Conservation (phyloP, 306 rosid genomes). For the Inga leiocalycina region DNA sequence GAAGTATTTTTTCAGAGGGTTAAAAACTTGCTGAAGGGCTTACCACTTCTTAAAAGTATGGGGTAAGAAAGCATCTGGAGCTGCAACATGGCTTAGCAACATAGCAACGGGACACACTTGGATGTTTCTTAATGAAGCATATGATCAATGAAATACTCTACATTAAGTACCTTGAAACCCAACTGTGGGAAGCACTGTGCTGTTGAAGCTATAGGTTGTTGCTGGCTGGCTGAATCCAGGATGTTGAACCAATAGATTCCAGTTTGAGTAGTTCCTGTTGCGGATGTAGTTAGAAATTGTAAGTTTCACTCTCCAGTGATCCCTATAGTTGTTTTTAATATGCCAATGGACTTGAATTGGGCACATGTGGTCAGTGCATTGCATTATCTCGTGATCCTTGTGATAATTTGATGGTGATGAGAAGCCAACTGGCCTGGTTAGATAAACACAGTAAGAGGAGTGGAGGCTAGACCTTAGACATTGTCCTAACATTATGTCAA, state of each 20-base stretch:
- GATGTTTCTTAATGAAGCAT: conserved; percentile 16
- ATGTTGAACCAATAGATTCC: conserved; percentile 81
- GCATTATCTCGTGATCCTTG: conserved; percentile 21
- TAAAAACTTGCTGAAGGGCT: neutral
- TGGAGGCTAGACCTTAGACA: neutral
- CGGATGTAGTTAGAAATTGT: conserved; percentile 72
- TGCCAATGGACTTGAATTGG: conserved; percentile 87
- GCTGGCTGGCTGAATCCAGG: conserved; percentile 56
- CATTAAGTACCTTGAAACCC: conserved; percentile 58
- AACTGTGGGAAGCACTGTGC: conserved; percentile 49
- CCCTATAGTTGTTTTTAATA: conserved; percentile 62
- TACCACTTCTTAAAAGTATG: neutral
- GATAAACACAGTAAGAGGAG: conserved; percentile 22
- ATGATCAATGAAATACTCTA: conserved; percentile 1
- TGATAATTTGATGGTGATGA: conserved; percentile 5
- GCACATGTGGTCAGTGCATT: conserved; percentile 81
- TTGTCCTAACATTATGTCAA: neutral
- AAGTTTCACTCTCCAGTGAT: conserved; percentile 80
- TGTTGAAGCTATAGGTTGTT: conserved; percentile 69
- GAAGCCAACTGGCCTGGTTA: conserved; percentile 42
- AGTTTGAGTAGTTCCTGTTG: conserved; percentile 60
- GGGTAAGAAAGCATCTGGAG: neutral
- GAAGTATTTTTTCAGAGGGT: neutral
- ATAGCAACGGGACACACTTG: neutral
- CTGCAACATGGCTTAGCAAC: neutral